Evolutionary conservation across 2,329 filamentous ascomycete genomes (phyloP).

Genomic region (Fulvia fulva): DNA sequence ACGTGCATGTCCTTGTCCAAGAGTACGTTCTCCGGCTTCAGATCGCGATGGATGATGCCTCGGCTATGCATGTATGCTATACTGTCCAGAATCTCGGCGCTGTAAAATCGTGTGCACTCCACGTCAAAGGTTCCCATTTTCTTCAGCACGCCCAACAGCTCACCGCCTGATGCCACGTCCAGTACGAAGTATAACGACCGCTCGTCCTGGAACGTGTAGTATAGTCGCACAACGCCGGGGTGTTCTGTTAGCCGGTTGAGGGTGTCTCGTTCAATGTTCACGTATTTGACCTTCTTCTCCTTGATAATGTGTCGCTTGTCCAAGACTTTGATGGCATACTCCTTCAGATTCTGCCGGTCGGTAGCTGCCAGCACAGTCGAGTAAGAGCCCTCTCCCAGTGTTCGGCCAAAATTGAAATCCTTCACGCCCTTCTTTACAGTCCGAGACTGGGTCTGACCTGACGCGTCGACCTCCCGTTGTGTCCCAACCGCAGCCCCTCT

Average conservation of each 20-base stretch:
- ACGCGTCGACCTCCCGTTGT: slow-evolving; percentile 74
- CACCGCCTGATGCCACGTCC: slow-evolving; percentile 86
- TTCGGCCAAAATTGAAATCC: slow-evolving; percentile 89
- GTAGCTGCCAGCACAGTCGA: slow-evolving; percentile 92
- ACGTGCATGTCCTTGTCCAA: slow-evolving; percentile 95
- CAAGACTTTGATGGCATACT: slow-evolving; percentile 96
- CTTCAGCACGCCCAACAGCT: slow-evolving; percentile 87
- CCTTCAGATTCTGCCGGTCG: slow-evolving; percentile 87
- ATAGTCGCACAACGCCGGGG: slow-evolving; percentile 90
- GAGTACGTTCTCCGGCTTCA: slow-evolving; percentile 96
- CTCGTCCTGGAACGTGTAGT: slow-evolving; percentile 98
- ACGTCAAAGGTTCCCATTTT: slow-evolving; percentile 92
- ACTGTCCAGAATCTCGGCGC: slow-evolving; percentile 90
- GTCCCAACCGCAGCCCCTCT: slow-evolving; percentile 83
- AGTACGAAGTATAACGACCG: slow-evolving; percentile 94
- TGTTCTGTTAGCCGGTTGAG: slow-evolving; percentile 94
- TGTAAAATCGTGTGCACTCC: slow-evolving; percentile 91
- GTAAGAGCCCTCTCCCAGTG: slow-evolving; percentile 94
- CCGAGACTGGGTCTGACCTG: slow-evolving; percentile 71
- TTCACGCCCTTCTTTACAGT: slow-evolving; percentile 95
- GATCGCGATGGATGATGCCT: slow-evolving; percentile 91
- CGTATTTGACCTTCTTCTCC: slow-evolving; percentile 99
- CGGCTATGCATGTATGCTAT: slow-evolving; percentile 98
- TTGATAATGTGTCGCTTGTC: slow-evolving; percentile 99
- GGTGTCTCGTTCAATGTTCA: slow-evolving; percentile 99